phyloP scores from a whole-genome alignment of 495 filamentous ascomycete genomes.

The Penicillium turbatum region DNA sequence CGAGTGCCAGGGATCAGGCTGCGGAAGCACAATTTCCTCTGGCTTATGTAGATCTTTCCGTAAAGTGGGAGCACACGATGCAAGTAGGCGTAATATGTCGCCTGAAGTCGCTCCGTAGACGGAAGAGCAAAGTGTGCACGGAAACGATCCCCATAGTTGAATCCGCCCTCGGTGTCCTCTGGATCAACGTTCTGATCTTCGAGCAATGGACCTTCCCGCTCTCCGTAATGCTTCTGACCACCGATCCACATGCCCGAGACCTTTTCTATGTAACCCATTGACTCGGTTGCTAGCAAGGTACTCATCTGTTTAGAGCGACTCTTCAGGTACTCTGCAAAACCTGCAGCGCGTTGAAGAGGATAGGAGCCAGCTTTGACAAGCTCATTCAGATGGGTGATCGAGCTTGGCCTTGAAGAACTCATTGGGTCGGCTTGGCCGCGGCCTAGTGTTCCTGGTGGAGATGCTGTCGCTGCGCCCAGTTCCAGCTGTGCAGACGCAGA shows the following conservation, averaged over 20 bases:
- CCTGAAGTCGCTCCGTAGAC: slow-evolving; percentile 76
- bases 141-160: slow-evolving; percentile 71
- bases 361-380: slow-evolving; percentile 70
- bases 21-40: slow-evolving; percentile 88
- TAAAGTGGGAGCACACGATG: slow-evolving; percentile 88
- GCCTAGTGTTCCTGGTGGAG: not conserved
- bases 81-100: slow-evolving; percentile 84
- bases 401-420: not conserved
- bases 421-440: slow-evolving; percentile 24
- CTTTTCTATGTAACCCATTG: slow-evolving; percentile 96
- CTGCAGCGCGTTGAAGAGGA: slow-evolving; percentile 80
- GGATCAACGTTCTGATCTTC: slow-evolving; percentile 60
- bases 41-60: slow-evolving; percentile 93
- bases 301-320: slow-evolving; percentile 76
- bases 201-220: slow-evolving; percentile 62
- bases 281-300: slow-evolving; percentile 79
- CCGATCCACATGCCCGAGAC: slow-evolving; percentile 98
- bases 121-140: slow-evolving; percentile 86
- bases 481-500: slow-evolving; percentile 22
- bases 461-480: not conserved
- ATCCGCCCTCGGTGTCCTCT: slow-evolving; percentile 58
- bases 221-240: slow-evolving; percentile 81
- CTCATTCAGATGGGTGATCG: slow-evolving; percentile 34
- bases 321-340: slow-evolving; percentile 78
- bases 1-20: slow-evolving; percentile 85